Evolutionary conservation across 495 filamentous ascomycete genomes (phyloP).

Genomic region (Geopyxis carbonaria): DNA sequence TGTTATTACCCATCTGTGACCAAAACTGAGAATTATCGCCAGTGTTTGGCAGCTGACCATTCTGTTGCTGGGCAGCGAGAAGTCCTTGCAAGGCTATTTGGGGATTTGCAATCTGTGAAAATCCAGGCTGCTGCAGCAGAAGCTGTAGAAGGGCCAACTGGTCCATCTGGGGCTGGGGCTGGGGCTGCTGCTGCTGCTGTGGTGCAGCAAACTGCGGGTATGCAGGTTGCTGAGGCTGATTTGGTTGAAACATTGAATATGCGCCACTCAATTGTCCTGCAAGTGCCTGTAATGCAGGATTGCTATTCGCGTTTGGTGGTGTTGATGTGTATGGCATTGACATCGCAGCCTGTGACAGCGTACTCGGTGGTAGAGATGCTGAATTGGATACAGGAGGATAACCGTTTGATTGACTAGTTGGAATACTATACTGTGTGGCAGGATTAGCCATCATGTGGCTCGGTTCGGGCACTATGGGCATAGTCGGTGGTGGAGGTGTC

Average conservation of each 20-base stretch:
- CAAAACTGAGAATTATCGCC: slow-evolving; percentile 3
- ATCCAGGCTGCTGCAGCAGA: slow-evolving; percentile 28
- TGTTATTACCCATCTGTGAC: not conserved
- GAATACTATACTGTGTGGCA: slow-evolving; percentile 23
- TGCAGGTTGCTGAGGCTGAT: slow-evolving; percentile 3
- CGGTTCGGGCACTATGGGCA: slow-evolving; percentile 38
- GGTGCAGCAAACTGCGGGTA: slow-evolving; percentile 2
- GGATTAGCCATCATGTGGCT: slow-evolving; percentile 24
- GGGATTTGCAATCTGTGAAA: slow-evolving; percentile 14
- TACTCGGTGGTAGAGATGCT: not conserved
- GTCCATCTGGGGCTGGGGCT: slow-evolving; percentile 28
- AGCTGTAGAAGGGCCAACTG: slow-evolving; percentile 47
- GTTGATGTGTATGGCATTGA: slow-evolving; percentile 24
- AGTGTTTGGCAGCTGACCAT: slow-evolving; percentile 1
- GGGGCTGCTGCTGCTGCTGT: slow-evolving; percentile 23
- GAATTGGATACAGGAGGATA: slow-evolving; percentile 7
- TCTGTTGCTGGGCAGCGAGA: slow-evolving; percentile 4
- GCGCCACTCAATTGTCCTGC: slow-evolving; percentile 17
- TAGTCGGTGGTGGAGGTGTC: slow-evolving; percentile 30
- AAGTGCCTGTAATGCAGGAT: slow-evolving; percentile 17
- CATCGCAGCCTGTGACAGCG: not conserved
- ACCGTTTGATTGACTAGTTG: slow-evolving; percentile 17
- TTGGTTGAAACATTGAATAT: slow-evolving; percentile 10
- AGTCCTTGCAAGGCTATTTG: slow-evolving; percentile 12
- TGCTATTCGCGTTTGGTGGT: slow-evolving; percentile 26